Evolutionary conservation across 2,329 filamentous ascomycete genomes (phyloP), one percentile per base, ranked within the genome.

Genomic region (Blumeriella jaapii): DNA sequence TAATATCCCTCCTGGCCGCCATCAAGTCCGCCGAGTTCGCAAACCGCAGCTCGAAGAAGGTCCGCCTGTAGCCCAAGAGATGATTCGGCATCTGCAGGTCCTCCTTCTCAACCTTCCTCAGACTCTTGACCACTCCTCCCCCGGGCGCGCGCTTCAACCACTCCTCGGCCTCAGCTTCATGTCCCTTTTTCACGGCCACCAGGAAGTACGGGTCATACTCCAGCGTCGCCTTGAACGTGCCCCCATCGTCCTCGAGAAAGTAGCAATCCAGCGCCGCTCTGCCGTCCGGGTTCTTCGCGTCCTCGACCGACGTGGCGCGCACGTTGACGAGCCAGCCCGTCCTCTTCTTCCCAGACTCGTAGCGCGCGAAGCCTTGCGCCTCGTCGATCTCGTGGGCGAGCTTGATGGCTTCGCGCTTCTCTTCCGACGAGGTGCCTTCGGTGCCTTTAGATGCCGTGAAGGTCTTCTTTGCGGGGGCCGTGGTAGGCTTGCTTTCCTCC

Each of bases 191-290:
- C 34, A 87, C 83, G 0, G 87, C 89, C 34, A 98, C 75, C 41
- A 98, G 62, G 51, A 98, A 94, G 63, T 98, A 98, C 1, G 91
- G 91, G 50, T 96, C 86, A 58, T 94, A 96, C 62, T 94, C 85
- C 46, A 98, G 64, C 1, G 87, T 95, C 8, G 91, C 87, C 59
- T 98, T 98, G 69, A 98, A 98, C 31, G 78, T 74, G 10, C 84
- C 76, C 38, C 55, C 72, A 52, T 93, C 82, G 39, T 89, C 83
- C 51, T 87, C 83, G 40, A 98, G 80, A 61, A 98, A 98, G 65
- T 95, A 98, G 61, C 86, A 95, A 62, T 98, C 91, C 38, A 98
- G 75, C 6, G 84, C 91, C 1, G 91, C 82, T 46, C 85, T 77
- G 23, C 91, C 91, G 5, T 84, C 83, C 1, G 82, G 78, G 29